phyloP scores from a whole-genome alignment of 306 rosid species.

The Pueraria montana region DNA sequence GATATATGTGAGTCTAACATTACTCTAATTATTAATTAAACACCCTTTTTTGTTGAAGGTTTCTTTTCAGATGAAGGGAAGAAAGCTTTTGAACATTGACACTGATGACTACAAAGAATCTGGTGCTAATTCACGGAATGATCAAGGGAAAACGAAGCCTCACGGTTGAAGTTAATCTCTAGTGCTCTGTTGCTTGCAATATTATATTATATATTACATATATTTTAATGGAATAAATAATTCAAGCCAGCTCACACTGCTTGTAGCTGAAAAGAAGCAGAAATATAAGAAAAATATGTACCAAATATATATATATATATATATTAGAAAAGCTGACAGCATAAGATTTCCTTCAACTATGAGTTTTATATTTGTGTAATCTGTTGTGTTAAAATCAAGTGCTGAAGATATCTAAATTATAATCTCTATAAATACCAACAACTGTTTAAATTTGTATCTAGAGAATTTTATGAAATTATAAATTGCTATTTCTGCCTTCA shows the following conservation, averaged over 20 bases:
- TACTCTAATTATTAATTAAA: background rate
- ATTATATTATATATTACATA: too few species aligned
- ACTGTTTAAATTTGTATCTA: background rate
- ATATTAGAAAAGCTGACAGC: slow-evolving; percentile 11
- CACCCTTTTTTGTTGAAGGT: slow-evolving; percentile 29
- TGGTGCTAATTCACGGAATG: slow-evolving; percentile 60
- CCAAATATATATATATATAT: background rate
- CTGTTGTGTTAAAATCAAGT: slow-evolving; percentile 2
- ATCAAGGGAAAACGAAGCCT: slow-evolving; percentile 56
- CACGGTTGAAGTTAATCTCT: slow-evolving; percentile 39
- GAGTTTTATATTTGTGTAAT: slow-evolving; percentile 17
- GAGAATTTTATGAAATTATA: slow-evolving; percentile 24
- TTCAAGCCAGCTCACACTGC: slow-evolving; percentile 39
- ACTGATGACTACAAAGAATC: slow-evolving; percentile 52
- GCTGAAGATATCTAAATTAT: background rate
- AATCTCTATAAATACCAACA: background rate
- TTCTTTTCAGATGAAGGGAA: slow-evolving; percentile 43
- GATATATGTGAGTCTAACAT: background rate
- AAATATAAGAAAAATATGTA: slow-evolving; percentile 21
- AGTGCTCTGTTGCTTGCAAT: background rate
- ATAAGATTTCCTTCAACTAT: slow-evolving; percentile 3
- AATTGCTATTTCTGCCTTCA: background rate
- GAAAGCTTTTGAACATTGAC: slow-evolving; percentile 56
- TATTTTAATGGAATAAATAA: slow-evolving; percentile 33
- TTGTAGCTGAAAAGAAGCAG: background rate